Percentiles rank a stretch among this genome's conserved stretches.
Evolutionary conservation across 2,329 filamentous ascomycete genomes (phyloP).

Genomic region (Hypoxylon sp.): DNA sequence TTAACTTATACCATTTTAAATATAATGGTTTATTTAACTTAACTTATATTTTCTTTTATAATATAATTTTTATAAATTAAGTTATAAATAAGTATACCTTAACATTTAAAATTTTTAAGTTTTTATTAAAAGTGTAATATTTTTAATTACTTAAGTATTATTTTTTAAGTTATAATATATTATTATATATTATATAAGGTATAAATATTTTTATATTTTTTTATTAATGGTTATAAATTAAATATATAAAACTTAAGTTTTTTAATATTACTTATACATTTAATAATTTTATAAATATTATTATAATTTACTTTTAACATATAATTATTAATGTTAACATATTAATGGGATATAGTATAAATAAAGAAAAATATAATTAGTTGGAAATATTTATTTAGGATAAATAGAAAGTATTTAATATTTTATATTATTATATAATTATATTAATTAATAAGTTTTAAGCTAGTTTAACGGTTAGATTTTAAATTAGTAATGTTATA

Average conservation of each 20-base stretch:
- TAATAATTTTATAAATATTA: background rate
- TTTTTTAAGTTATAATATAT: conserved; percentile 15
- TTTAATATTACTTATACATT: background rate
- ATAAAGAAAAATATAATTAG: background rate
- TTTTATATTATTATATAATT: no score
- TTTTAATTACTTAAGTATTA: conserved; percentile 8
- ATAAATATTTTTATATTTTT: conserved; percentile 4
- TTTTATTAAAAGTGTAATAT: background rate
- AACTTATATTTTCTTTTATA: conserved; percentile 5
- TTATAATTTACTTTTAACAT: background rate
- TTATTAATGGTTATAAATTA: background rate
- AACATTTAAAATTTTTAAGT: background rate
- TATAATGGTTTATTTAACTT: conserved; percentile 6
- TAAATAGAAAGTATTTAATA: no score
- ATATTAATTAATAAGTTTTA: no score
- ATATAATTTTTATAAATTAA: conserved; percentile 11
- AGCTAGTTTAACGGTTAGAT: no score
- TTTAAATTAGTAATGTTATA: no score
- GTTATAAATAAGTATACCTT: background rate
- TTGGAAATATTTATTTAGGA: no score
- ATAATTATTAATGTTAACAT: background rate
- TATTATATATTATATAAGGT: background rate
- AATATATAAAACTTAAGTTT: conserved; percentile 7
- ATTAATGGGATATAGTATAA: background rate
- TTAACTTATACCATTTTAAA: no score